These are phyloP conservation scores for Podila minutissima DNA, from an alignment of 192 early-diverging fungal genomes.

Conservation along the genomic window DNA sequence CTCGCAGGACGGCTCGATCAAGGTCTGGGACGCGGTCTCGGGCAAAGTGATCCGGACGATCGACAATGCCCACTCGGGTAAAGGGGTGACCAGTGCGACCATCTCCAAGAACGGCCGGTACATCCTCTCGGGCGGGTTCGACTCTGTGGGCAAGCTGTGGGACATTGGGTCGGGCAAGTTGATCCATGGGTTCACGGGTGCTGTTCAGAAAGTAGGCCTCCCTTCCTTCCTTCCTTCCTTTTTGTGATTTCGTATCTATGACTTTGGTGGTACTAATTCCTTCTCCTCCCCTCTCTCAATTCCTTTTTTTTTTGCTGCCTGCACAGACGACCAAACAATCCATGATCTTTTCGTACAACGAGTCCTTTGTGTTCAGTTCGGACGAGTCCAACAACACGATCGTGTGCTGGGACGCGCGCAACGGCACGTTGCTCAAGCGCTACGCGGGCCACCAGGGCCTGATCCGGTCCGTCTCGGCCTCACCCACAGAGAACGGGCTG, in stretches of 20 bases:
- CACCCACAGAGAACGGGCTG: slow-evolving; percentile 68
- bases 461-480: slow-evolving; percentile 69
- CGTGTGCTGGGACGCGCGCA: slow-evolving; percentile 77
- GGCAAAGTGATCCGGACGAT: slow-evolving; percentile 83
- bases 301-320: neutral
- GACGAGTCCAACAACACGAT: slow-evolving; percentile 73
- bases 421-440: slow-evolving; percentile 65
- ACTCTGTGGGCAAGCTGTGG: slow-evolving; percentile 84
- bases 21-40: slow-evolving; percentile 86
- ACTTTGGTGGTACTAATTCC: neutral
- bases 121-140: slow-evolving; percentile 81
- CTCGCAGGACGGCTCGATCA: slow-evolving; percentile 85
- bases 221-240: neutral
- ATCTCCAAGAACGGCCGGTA: slow-evolving; percentile 83
- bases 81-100: slow-evolving; percentile 72
- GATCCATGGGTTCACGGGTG: slow-evolving; percentile 79
- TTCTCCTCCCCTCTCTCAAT: neutral
- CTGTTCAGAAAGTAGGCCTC: slow-evolving; percentile 57
- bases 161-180: slow-evolving; percentile 79
- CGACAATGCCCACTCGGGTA: slow-evolving; percentile 79
- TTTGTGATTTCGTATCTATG: neutral
- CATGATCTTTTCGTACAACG: slow-evolving; percentile 73
- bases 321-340: slow-evolving; percentile 45
- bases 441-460: slow-evolving; percentile 60
- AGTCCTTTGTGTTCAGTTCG: slow-evolving; percentile 73